Evolutionary conservation across 139 green algal species (phyloP).

Genomic region (Chlamydomonas schloesseri): DNA sequence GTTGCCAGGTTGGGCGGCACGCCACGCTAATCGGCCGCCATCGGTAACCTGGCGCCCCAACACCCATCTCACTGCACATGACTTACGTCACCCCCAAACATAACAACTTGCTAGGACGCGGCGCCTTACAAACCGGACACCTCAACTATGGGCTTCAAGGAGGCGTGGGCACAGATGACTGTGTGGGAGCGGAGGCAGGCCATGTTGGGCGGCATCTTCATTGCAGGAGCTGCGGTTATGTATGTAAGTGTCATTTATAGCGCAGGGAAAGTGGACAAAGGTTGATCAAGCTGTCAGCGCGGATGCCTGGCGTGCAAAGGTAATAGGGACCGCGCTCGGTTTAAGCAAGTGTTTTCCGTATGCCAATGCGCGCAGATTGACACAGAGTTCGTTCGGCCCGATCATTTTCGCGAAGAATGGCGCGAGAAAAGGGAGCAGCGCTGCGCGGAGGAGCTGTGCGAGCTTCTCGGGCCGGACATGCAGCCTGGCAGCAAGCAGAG

Average conservation of each 20-base stretch:
- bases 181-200: slow-evolving; percentile 30
- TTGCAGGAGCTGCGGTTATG: slow-evolving; percentile 10
- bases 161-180: slow-evolving; percentile 16
- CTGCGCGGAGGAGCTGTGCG: slow-evolving; percentile 11
- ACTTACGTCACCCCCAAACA: no score
- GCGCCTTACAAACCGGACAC: no score
- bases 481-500: neutral
- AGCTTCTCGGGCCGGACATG: neutral
- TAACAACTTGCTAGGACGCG: no score
- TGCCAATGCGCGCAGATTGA: no score
- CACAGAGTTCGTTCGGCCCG: slow-evolving; percentile 8
- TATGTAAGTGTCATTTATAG: slow-evolving; percentile 41
- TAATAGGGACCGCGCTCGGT: no score
- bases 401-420: slow-evolving; percentile 16
- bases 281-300: neutral
- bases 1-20: no score
- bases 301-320: neutral
- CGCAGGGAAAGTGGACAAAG: no score
- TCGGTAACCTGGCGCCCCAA: no score
- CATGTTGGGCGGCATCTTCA: slow-evolving; percentile 4
- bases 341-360: no score
- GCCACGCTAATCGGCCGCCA: no score
- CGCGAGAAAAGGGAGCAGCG: slow-evolving; percentile 1
- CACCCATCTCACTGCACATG: no score
- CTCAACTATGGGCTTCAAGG: slow-evolving; percentile 6